Conservation (phyloP, 2,329 filamentous ascomycete genomes). For the Shiraia sp. region DNA sequence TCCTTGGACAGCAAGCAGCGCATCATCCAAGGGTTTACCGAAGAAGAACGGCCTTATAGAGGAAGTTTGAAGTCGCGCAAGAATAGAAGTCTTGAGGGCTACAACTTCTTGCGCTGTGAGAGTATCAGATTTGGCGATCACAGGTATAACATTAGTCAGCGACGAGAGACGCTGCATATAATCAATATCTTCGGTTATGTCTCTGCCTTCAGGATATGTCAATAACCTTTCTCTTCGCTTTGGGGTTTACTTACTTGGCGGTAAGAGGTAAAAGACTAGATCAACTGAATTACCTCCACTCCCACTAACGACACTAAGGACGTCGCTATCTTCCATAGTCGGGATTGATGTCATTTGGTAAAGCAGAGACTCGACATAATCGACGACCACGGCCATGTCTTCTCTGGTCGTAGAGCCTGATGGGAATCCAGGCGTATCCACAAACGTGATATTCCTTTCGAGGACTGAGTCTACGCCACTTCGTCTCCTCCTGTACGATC, state of each 20-base stretch:
- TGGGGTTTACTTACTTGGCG: conserved; percentile 58
- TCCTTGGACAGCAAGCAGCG: conserved; percentile 39
- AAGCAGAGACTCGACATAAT: conserved; percentile 74
- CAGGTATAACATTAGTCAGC: conserved; percentile 81
- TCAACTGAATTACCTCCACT: conserved; percentile 85
- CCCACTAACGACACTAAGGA: conserved; percentile 77
- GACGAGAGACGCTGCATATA: conserved; percentile 70
- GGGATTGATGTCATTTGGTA: conserved; percentile 65
- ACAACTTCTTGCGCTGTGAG: conserved; percentile 62
- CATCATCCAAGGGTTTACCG: conserved; percentile 47
- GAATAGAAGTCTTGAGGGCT: conserved; percentile 63
- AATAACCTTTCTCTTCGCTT: conserved; percentile 5
- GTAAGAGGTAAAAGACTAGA: conserved; percentile 81
- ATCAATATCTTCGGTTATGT: conserved; percentile 65
- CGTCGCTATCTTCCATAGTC: conserved; percentile 70
- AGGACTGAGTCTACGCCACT: conserved; percentile 77
- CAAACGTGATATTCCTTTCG: conserved; percentile 91
- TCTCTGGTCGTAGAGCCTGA: conserved; percentile 45
- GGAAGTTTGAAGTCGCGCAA: conserved; percentile 59
- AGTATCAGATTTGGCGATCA: conserved; percentile 77
- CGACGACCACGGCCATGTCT: conserved; percentile 49
- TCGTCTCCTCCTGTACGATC: conserved; percentile 60
- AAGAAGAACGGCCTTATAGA: conserved; percentile 71
- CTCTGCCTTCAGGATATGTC: conserved; percentile 37
- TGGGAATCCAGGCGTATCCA: conserved; percentile 75